Conservation (phyloP, 164 flowering plant genomes). For the Aristolochia californica region DNA sequence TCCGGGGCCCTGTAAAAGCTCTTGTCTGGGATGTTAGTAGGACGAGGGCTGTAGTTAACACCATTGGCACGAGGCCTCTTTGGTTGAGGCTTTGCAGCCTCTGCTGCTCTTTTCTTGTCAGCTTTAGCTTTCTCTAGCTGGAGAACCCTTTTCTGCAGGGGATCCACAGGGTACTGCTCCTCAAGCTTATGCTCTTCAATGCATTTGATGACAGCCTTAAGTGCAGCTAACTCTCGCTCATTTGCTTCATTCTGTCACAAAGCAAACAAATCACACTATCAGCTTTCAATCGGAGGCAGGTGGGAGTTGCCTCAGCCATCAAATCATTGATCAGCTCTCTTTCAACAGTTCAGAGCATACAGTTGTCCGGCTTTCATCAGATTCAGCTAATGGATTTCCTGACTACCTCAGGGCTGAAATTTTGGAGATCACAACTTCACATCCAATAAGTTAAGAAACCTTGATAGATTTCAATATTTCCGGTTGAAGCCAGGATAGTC, state of each 20-base stretch:
- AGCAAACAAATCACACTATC: too few relatives aligned
- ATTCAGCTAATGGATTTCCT: too few relatives aligned
- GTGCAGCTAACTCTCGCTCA: slow-evolving; percentile 73
- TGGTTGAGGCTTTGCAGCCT: slow-evolving; percentile 82
- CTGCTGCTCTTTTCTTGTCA: slow-evolving; percentile 77
- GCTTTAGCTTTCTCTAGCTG: slow-evolving; percentile 93
- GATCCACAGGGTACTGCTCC: slow-evolving; percentile 60
- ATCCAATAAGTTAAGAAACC: too few relatives aligned
- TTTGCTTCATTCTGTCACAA: slow-evolving; percentile 60
- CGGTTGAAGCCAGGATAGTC: too few relatives aligned
- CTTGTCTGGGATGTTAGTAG: slow-evolving; percentile 45
- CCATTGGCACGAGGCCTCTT: slow-evolving; percentile 94
- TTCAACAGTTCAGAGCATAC: too few relatives aligned
- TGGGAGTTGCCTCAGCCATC: too few relatives aligned
- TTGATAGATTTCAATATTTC: too few relatives aligned
- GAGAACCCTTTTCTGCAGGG: slow-evolving; percentile 62
- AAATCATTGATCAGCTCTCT: too few relatives aligned
- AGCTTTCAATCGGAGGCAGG: too few relatives aligned
- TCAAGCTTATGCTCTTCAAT: slow-evolving; percentile 92
- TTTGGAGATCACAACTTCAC: too few relatives aligned
- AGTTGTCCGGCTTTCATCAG: too few relatives aligned
- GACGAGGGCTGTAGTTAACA: slow-evolving; percentile 47
- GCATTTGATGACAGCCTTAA: slow-evolving; percentile 78
- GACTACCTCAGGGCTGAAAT: too few relatives aligned
- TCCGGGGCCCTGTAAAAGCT: slow-evolving; percentile 55